Evolutionary conservation across 495 filamentous ascomycete genomes (phyloP).

Genomic region (Hyaloscypha variabilis): DNA sequence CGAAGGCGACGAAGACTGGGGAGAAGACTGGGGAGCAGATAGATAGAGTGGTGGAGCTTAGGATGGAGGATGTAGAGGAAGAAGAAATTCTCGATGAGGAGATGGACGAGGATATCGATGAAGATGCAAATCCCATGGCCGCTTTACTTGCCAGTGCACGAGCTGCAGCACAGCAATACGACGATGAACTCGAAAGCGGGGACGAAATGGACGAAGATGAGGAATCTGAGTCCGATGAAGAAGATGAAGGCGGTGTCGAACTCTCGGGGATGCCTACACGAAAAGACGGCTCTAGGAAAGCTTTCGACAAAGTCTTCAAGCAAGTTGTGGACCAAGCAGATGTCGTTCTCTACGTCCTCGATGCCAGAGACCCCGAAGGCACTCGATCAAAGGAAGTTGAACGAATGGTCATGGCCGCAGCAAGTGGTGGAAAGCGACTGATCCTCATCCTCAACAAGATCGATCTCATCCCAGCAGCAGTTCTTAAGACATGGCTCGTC

Average conservation of each 20-base stretch:
- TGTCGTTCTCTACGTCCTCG: constrained; percentile 91
- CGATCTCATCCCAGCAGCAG: constrained; percentile 81
- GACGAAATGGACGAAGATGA: constrained; percentile 57
- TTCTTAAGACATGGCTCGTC: constrained; percentile 81
- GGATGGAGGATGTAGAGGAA: constrained; percentile 42
- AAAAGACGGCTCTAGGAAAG: constrained; percentile 78
- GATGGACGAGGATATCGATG: constrained; percentile 56
- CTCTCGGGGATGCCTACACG: constrained; percentile 38
- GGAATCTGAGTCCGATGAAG: constrained; percentile 57
- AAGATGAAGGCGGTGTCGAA: constrained; percentile 42
- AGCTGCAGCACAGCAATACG: constrained; percentile 83
- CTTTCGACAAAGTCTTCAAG: constrained; percentile 96
- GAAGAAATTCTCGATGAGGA: constrained; percentile 50
- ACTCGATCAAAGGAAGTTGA: constrained; percentile 91
- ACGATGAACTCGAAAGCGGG: constrained; percentile 58
- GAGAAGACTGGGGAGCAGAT: constrained; percentile 39
- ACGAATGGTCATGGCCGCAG: constrained; percentile 83
- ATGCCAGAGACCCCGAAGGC: constrained; percentile 89
- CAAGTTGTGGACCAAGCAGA: constrained; percentile 87
- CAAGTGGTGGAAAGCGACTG: constrained; percentile 79
- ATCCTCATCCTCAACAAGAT: constrained; percentile 98
- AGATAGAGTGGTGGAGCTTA: constrained; percentile 46
- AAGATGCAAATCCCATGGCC: constrained; percentile 82
- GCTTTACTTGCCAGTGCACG: constrained; percentile 89
- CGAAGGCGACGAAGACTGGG: constrained; percentile 51